Evolutionary conservation across 257 asterid species (phyloP).

Genomic region (Petrea volubilis): DNA sequence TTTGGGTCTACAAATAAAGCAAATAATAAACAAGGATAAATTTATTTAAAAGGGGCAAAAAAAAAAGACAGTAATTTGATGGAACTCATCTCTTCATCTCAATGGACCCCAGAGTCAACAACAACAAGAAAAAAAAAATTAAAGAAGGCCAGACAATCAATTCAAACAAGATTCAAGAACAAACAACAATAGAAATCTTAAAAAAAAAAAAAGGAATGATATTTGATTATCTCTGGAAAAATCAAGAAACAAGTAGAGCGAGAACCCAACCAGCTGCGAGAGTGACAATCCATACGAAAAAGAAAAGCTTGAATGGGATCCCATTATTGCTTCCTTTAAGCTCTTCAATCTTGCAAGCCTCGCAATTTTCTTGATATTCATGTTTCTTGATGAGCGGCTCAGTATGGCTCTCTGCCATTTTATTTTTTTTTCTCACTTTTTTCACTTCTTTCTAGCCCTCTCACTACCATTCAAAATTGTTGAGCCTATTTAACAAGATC

Average conservation of each 20-base stretch:
- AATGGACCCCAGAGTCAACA: not conserved
- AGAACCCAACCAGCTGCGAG: conserved; percentile 49
- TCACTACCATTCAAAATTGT: not conserved
- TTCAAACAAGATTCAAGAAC: not conserved
- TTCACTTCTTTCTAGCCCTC: not conserved
- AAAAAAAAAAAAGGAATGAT: not conserved
- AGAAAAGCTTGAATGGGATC: conserved; percentile 47
- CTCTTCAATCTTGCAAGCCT: conserved; percentile 53
- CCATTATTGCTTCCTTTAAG: conserved; percentile 31
- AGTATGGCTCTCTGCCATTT: conserved; percentile 30
- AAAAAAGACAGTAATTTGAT: not conserved
- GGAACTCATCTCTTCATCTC: not conserved
- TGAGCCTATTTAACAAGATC: too few relatives aligned
- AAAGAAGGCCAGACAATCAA: not conserved
- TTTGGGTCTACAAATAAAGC: too few relatives aligned
- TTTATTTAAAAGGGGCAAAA: not conserved
- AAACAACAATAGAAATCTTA: not conserved
- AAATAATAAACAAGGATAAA: too few relatives aligned
- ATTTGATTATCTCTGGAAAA: not conserved
- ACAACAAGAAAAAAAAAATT: not conserved
- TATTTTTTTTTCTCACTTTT: too few relatives aligned
- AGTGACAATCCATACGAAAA: conserved; percentile 48
- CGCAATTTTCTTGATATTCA: conserved; percentile 39
- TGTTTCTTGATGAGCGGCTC: conserved; percentile 32
- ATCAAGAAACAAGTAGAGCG: not conserved